Evolutionary conservation across 805 yeast species (phyloP).

Genomic region (Candida ovalis): DNA sequence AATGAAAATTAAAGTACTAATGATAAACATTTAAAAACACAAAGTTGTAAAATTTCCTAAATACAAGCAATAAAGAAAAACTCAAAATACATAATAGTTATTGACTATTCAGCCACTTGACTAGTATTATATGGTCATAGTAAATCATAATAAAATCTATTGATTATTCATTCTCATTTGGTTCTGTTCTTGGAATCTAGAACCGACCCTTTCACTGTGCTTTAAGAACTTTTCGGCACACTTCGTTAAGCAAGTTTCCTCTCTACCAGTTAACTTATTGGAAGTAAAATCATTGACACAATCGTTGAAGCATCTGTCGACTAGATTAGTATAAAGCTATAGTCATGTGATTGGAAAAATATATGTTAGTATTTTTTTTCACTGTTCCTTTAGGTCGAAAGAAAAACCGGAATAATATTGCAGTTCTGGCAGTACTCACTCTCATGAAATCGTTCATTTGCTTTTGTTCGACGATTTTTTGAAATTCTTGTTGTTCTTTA

Average conservation of each 20-base stretch:
- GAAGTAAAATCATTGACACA: slow-evolving; percentile 99
- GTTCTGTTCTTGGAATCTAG: slow-evolving; percentile 98
- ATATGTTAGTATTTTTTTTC: no score
- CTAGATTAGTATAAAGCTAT: slow-evolving; percentile 80
- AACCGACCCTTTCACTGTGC: slow-evolving; percentile 97
- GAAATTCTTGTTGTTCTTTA: slow-evolving; percentile 96
- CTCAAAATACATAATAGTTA: background rate
- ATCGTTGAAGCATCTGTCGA: slow-evolving; percentile 94
- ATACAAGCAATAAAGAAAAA: slow-evolving; percentile 7
- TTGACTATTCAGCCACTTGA: background rate
- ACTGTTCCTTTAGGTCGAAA: background rate
- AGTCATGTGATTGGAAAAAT: background rate
- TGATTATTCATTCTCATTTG: slow-evolving; percentile 60
- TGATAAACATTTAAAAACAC: background rate
- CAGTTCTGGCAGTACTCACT: slow-evolving; percentile 36
- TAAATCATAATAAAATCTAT: background rate
- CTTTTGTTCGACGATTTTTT: slow-evolving; percentile 91
- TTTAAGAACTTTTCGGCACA: slow-evolving; percentile 97
- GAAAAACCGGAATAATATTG: background rate
- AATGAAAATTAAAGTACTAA: background rate
- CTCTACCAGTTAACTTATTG: slow-evolving; percentile 77
- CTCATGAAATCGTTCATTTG: slow-evolving; percentile 99
- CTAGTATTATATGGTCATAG: background rate
- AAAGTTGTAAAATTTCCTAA: slow-evolving; percentile 6
- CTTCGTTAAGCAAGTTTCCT: slow-evolving; percentile 78